Conservation (phyloP, 345 rosid genomes). For the Eucalyptus regnans region DNA sequence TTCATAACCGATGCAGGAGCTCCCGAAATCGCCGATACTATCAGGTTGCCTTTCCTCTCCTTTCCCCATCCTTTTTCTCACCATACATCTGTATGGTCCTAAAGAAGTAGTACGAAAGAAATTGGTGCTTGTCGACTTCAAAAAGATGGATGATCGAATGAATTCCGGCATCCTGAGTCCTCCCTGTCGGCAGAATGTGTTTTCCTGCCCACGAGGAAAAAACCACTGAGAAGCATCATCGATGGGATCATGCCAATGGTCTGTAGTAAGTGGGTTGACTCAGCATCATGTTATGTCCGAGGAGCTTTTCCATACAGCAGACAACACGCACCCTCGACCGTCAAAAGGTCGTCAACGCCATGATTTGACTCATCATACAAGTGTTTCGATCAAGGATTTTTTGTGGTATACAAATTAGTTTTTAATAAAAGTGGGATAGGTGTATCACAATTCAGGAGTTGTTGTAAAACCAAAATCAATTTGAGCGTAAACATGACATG, state of each 20-base stretch:
- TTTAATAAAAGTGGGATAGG: neutral
- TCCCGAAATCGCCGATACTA: neutral
- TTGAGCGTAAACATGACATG: neutral
- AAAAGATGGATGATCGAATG: neutral
- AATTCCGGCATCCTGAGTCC: neutral
- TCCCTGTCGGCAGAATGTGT: neutral
- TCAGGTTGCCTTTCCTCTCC: neutral
- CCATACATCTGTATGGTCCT: neutral
- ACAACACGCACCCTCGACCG: neutral
- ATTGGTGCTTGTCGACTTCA: neutral
- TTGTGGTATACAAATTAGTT: too few relatives aligned
- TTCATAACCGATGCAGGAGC: neutral
- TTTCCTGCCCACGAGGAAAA: neutral
- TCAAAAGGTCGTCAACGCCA: neutral
- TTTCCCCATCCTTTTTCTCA: neutral
- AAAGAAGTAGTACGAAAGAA: neutral
- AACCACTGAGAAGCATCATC: neutral
- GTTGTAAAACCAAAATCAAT: neutral
- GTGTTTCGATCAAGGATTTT: too few relatives aligned
- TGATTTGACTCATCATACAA: neutral
- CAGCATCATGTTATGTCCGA: neutral
- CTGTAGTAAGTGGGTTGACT: neutral
- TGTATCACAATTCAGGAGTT: neutral
- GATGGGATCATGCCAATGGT: neutral
- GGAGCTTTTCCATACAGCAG: neutral